Base-by-base conservation (phyloP, 2,329 filamentous ascomycete species). In the Penicillium psychrosexuale region DNA sequence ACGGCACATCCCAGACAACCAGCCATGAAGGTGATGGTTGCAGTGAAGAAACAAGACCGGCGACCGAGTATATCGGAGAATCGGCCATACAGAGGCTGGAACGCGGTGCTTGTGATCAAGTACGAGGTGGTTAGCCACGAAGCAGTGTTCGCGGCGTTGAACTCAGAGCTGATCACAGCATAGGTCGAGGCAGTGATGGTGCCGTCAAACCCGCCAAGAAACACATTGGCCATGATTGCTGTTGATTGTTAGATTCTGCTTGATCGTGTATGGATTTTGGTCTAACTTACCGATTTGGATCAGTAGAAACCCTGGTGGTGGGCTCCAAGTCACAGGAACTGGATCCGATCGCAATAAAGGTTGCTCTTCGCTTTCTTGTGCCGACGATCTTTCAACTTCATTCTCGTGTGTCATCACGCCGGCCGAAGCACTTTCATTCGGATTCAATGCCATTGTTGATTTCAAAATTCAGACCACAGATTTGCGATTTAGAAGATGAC, bases 51-150 rank as follows among this genome's bases (percentile, higher is more conserved):
- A 1, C 87, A 80, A 17, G 78, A 75, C 56, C 72, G 65, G 13
- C 74, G 75, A 11, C 89, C 89, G 53, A 91, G 73, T 0, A 86
- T 84, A 71, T 93, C 89, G 1, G 87, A 90, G 8, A 91, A 72
- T 1, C 89, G 81, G 3, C 88, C 89, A 57, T 89, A 82, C 1
- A 92, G 74, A 2, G 89, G 88, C 72, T 91, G 88, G 55, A 90
- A 86, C 8, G 86, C 83, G 58, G 42, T 85, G 79, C 66, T 87
- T 74, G 67, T 86, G 34, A 87, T 85, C 72, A 87, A 80, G 64
- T 87, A 85, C 0, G 83, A 85, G 57, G 86, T 86, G 38, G 81
- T 82, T 46, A 86, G 63, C 67, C 75, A 76, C 17, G 71, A 77
- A 0, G 75, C 73, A 0, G 73, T 77, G 47, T 78, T 78, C 3